Evolutionary conservation across 169 alveolate species (phyloP).

Genomic region (Blepharisma undulans): DNA sequence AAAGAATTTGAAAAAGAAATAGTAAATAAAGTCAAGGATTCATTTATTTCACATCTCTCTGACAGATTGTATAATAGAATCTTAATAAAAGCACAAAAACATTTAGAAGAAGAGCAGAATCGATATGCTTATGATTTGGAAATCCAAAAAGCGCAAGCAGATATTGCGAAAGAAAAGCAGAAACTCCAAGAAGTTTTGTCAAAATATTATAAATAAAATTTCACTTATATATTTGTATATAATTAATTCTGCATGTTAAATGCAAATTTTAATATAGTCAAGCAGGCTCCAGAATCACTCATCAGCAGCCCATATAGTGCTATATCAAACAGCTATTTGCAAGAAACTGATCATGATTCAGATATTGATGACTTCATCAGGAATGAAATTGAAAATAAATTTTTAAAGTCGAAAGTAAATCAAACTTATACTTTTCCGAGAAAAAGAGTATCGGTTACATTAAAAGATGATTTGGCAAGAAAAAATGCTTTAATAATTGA

Average conservation of each 20-base stretch:
- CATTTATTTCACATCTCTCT: background rate
- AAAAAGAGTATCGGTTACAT: background rate
- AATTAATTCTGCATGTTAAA: too few relatives aligned
- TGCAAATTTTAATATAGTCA: background rate
- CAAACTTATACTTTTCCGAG: constrained; percentile 27
- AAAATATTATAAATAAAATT: too few relatives aligned
- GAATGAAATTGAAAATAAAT: constrained; percentile 7
- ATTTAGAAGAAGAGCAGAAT: background rate
- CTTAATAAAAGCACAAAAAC: background rate
- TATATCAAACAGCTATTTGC: background rate
- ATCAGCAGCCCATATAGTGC: background rate
- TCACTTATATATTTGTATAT: too few relatives aligned
- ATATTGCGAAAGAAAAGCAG: background rate
- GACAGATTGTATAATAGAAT: background rate
- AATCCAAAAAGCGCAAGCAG: background rate
- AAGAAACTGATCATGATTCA: background rate
- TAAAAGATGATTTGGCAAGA: too few relatives aligned
- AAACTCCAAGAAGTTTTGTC: background rate
- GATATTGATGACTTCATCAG: constrained; percentile 31
- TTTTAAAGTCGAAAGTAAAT: background rate
- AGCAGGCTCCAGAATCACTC: background rate
- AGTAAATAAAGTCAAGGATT: background rate
- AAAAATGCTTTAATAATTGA: too few relatives aligned
- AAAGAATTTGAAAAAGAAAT: background rate
- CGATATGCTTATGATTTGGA: background rate